phyloP scores from a whole-genome alignment of 805 yeast species.

The Metschnikowia anglica region DNA sequence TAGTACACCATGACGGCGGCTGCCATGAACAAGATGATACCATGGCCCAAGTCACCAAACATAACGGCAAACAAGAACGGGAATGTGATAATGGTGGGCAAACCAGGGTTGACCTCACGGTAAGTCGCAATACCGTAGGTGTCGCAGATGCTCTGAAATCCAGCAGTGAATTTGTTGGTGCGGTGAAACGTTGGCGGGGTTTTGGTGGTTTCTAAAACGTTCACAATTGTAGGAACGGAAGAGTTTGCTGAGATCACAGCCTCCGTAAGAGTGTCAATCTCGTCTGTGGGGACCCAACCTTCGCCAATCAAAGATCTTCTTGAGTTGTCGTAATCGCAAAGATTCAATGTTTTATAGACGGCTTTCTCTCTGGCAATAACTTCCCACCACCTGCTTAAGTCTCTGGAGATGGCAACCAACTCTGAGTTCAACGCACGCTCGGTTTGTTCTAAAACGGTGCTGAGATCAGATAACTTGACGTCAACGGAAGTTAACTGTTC shows the following conservation, averaged over 20 bases:
- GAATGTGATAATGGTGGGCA: constrained; percentile 91
- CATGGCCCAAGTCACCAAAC: constrained; percentile 99
- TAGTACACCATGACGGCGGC: constrained; percentile 69
- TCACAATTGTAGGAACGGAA: constrained; percentile 50
- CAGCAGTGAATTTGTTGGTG: constrained; percentile 91
- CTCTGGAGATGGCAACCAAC: constrained; percentile 72
- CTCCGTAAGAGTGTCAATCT: constrained; percentile 60
- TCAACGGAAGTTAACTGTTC: constrained; percentile 32
- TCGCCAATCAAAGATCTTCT: constrained; percentile 88
- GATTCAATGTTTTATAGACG: constrained; percentile 73
- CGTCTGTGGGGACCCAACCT: constrained; percentile 93
- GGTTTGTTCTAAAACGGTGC: constrained; percentile 34
- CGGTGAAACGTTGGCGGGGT: constrained; percentile 94
- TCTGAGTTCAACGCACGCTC: constrained; percentile 52
- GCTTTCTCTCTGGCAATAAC: constrained; percentile 72
- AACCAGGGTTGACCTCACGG: constrained; percentile 93
- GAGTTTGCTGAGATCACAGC: constrained; percentile 67
- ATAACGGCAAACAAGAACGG: constrained; percentile 98
- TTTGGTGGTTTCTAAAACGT: constrained; percentile 68
- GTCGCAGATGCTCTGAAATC: constrained; percentile 91
- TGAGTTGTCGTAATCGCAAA: constrained; percentile 76
- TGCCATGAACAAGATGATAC: constrained; percentile 73
- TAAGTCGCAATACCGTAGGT: constrained; percentile 93
- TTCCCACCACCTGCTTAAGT: constrained; percentile 55
- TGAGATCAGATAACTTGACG: constrained; percentile 32